phyloP scores from a whole-genome alignment of 306 rosid genomes.

The Begonia masoniana region DNA sequence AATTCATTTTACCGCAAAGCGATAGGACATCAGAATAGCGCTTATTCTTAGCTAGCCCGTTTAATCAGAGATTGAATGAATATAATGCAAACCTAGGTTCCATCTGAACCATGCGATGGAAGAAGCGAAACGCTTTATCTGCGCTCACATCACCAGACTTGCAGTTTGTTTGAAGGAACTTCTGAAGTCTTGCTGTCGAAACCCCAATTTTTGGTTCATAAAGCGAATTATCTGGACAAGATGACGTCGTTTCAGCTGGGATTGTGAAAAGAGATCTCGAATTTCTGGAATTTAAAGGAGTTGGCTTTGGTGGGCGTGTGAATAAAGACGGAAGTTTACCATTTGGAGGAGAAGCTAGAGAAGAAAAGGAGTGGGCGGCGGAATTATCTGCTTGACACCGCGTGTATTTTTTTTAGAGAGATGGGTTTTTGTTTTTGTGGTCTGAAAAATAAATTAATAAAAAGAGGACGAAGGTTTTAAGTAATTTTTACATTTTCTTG shows the following conservation, averaged over 20 bases:
- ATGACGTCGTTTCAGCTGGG: not conserved
- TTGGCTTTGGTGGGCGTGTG: not conserved
- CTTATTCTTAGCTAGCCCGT: conserved; percentile 25
- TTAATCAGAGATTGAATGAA: conserved; percentile 25
- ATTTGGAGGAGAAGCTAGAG: not conserved
- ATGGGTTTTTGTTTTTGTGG: too few species aligned
- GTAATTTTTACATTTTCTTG: too few species aligned
- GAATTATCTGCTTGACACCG: too few species aligned
- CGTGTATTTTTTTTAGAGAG: too few species aligned
- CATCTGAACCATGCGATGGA: conserved; percentile 23
- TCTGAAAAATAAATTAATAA: too few species aligned
- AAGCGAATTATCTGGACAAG: not conserved
- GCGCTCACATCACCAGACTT: conserved; percentile 11
- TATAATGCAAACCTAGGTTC: conserved; percentile 22
- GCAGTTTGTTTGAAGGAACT: conserved; percentile 4
- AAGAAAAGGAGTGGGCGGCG: not conserved
- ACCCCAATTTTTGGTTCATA: not conserved
- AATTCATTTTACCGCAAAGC: conserved; percentile 12
- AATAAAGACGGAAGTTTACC: not conserved
- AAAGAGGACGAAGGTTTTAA: too few species aligned
- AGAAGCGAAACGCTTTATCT: conserved; percentile 13
- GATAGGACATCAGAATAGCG: conserved; percentile 16
- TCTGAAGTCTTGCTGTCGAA: not conserved
- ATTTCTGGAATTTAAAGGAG: not conserved
- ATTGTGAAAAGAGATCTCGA: not conserved